These are phyloP conservation scores for Phytophthora brassicae DNA, from an alignment of 352 stramenopile genomes.

Conservation along the genomic window DNA sequence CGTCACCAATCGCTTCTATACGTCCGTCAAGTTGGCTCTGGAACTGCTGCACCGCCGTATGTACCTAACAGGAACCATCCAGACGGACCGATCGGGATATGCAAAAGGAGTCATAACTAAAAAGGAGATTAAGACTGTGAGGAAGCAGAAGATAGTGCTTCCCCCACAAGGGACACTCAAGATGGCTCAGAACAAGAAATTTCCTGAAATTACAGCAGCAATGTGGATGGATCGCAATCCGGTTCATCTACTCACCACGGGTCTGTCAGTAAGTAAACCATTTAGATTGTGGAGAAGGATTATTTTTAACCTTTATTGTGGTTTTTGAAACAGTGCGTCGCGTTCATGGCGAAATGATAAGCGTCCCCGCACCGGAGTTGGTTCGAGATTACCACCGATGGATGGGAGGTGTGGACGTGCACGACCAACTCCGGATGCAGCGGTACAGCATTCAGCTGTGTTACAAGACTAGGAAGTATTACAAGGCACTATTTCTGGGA, in stretches of 20 bases:
- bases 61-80: slow-evolving; percentile 5
- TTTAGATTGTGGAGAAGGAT: neutral
- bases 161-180: neutral
- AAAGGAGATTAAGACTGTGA: neutral
- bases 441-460: slow-evolving; percentile 11
- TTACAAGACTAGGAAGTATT: slow-evolving; percentile 18
- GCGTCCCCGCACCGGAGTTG: slow-evolving; percentile 1
- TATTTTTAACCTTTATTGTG: neutral
- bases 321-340: neutral
- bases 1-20: slow-evolving; percentile 10
- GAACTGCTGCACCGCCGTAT: slow-evolving; percentile 7
- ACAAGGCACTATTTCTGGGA: slow-evolving; percentile 24
- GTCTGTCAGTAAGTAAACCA: neutral
- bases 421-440: slow-evolving; percentile 28
- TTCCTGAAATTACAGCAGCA: slow-evolving; percentile 1
- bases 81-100: neutral
- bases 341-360: neutral
- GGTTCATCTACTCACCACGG: neutral
- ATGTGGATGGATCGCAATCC: neutral
- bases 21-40: neutral
- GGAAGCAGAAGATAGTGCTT: neutral
- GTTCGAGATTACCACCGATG: slow-evolving; percentile 19
- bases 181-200: neutral
- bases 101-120: neutral
- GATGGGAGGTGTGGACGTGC: slow-evolving; percentile 25